These are phyloP conservation scores for Phytophthora fragariaefolia DNA, from an alignment of 352 stramenopile genomes.

Conservation along the genomic window DNA sequence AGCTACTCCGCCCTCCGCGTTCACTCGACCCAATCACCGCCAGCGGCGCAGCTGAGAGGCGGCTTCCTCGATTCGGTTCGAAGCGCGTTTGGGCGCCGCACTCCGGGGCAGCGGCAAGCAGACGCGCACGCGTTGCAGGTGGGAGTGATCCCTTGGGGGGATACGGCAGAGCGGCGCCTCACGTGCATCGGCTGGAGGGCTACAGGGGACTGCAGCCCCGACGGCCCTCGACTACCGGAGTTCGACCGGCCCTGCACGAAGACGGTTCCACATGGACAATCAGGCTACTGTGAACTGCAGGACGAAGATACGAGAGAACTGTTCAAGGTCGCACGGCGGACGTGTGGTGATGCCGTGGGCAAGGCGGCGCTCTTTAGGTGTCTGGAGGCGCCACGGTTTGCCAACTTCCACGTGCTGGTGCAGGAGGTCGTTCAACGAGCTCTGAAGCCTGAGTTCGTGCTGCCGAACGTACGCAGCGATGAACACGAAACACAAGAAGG, in stretches of 20 bases:
- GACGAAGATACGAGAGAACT: conserved; percentile 35
- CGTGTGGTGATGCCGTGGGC: conserved; percentile 33
- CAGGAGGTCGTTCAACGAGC: conserved; percentile 15
- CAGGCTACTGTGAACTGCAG: conserved; percentile 55
- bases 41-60: neutral
- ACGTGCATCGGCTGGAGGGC: conserved; percentile 34
- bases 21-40: neutral
- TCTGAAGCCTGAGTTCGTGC: conserved; percentile 9
- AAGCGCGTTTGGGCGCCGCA: conserved; percentile 2
- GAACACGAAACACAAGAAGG: conserved; percentile 18
- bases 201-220: conserved; percentile 19
- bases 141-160: conserved; percentile 2
- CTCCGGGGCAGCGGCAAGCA: conserved; percentile 17
- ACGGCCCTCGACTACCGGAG: conserved; percentile 21
- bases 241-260: conserved; percentile 26
- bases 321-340: conserved; percentile 34
- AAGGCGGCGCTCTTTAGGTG: conserved; percentile 43
- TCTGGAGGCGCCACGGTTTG: conserved; percentile 46
- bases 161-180: conserved; percentile 10
- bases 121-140: conserved; percentile 27
- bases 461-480: conserved; percentile 1
- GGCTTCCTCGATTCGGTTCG: conserved; percentile 13
- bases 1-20: conserved; percentile 9
- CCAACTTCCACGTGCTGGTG: conserved; percentile 35
- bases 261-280: conserved; percentile 28